Evolutionary conservation across 2,329 filamentous ascomycete species (phyloP).

Genomic region (Aphanoascus verrucosus): DNA sequence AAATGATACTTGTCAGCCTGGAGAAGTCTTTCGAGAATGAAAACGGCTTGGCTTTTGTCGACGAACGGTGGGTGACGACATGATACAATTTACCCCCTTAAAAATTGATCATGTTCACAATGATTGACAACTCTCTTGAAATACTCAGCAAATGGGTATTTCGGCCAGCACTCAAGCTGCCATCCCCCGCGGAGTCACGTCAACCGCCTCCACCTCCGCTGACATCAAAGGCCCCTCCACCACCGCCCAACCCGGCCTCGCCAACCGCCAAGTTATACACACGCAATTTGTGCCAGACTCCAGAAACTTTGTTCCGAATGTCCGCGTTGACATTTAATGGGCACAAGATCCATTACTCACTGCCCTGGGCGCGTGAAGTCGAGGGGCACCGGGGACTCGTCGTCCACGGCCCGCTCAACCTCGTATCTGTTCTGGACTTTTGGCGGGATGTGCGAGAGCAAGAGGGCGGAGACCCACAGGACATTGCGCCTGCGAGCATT

Average conservation of each 20-base stretch:
- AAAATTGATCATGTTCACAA: not conserved
- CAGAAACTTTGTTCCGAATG: conserved; percentile 36
- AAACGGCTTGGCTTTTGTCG: conserved; percentile 43
- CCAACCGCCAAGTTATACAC: conserved; percentile 22
- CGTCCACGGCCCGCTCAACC: conserved; percentile 36
- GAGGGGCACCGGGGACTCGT: conserved; percentile 36
- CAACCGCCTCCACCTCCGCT: conserved; percentile 9
- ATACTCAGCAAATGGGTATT: conserved; percentile 37
- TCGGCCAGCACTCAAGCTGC: conserved; percentile 29
- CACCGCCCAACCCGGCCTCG: conserved; percentile 17
- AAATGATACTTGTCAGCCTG: conserved; percentile 56
- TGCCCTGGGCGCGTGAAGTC: conserved; percentile 35
- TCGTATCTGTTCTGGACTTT: conserved; percentile 35
- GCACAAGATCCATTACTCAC: conserved; percentile 37
- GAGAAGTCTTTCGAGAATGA: conserved; percentile 49
- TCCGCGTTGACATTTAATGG: conserved; percentile 37
- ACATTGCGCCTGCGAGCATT: conserved; percentile 34
- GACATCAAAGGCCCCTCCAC: conserved; percentile 3
- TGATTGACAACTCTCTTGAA: not conserved
- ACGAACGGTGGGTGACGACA: conserved; percentile 37
- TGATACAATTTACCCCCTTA: not conserved
- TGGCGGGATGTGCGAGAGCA: conserved; percentile 32
- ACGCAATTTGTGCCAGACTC: conserved; percentile 28
- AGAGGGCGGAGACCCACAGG: conserved; percentile 16
- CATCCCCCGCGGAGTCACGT: conserved; percentile 8